Percentiles rank a stretch among this genome's conserved stretches.
These are phyloP conservation scores for Xerocomellus chrysenteron DNA, from an alignment of 768 basidiomycete genomes.

Conservation along the genomic window DNA sequence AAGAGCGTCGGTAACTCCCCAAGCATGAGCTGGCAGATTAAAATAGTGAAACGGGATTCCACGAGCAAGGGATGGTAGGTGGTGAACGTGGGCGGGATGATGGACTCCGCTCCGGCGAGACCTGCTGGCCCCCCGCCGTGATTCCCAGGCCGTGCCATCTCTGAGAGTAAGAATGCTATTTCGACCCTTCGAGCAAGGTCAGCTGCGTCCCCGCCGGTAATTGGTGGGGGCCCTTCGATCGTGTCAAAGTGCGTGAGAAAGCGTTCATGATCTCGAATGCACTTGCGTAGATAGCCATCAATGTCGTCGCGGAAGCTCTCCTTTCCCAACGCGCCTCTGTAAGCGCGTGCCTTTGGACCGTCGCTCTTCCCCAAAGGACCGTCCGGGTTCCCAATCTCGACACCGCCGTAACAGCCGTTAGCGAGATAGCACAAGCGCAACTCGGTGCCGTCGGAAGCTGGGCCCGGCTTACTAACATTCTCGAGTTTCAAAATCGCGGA, in stretches of 20 bases:
- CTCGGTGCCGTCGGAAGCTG: conserved; percentile 65
- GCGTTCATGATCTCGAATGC: conserved; percentile 80
- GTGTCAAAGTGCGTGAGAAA: conserved; percentile 84
- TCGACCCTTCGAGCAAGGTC: conserved; percentile 56
- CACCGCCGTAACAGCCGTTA: conserved; percentile 77
- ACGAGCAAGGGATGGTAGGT: conserved; percentile 90
- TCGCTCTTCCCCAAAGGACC: conserved; percentile 66
- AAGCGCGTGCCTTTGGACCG: conserved; percentile 62
- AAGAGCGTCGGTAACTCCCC: conserved; percentile 68
- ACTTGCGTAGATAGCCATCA: conserved; percentile 60
- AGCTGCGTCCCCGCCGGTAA: conserved; percentile 11
- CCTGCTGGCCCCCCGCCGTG: conserved; percentile 37
- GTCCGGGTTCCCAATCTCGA: conserved; percentile 79
- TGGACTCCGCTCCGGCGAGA: conserved; percentile 38
- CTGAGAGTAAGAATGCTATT: conserved; percentile 67
- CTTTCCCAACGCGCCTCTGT: conserved; percentile 57
- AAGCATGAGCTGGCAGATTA: conserved; percentile 74
- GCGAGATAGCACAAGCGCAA: conserved; percentile 74
- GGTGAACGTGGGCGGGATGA: conserved; percentile 62
- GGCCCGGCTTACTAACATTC: conserved; percentile 55
- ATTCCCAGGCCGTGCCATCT: conserved; percentile 63
- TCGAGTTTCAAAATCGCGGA: conserved; percentile 69
- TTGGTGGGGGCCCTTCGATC: conserved; percentile 45
- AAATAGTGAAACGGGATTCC: conserved; percentile 80
- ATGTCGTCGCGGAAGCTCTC: conserved; percentile 61